These are phyloP conservation scores for Blastobotrys petasosporus DNA, from an alignment of 1,139 yeast species.

Conservation along the genomic window DNA sequence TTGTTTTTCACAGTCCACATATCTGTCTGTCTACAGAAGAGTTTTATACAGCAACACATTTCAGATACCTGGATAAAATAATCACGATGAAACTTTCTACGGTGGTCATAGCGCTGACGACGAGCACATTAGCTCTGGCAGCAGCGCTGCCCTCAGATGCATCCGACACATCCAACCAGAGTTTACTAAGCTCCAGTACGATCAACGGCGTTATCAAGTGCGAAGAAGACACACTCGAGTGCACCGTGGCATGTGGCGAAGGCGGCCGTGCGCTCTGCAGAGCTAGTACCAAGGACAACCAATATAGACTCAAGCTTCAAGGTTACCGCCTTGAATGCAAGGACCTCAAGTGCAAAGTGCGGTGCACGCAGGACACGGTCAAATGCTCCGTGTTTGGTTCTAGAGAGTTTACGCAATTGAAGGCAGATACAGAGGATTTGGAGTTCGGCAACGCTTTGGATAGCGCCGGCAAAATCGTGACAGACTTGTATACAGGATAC, in stretches of 20 bases:
- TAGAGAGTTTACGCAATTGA: neutral
- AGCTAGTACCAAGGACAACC: slow-evolving; percentile 4
- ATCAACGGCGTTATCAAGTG: slow-evolving; percentile 6
- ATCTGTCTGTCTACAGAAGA: too few relatives aligned
- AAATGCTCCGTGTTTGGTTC: slow-evolving; percentile 1
- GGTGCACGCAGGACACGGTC: slow-evolving; percentile 3
- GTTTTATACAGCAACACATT: too few relatives aligned
- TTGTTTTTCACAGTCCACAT: too few relatives aligned
- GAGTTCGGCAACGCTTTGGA: slow-evolving; percentile 9
- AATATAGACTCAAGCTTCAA: slow-evolving; percentile 8
- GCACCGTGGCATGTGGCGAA: slow-evolving; percentile 6
- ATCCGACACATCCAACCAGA: too few relatives aligned
- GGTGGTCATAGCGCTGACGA: too few relatives aligned
- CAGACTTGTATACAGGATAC: slow-evolving; percentile 7
- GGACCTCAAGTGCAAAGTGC: slow-evolving; percentile 2
- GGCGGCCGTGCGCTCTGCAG: neutral
- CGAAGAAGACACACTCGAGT: slow-evolving; percentile 2
- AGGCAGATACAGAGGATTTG: slow-evolving; percentile 2
- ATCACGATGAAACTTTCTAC: too few relatives aligned
- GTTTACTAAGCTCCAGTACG: too few relatives aligned
- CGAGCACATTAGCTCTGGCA: too few relatives aligned
- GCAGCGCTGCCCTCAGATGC: too few relatives aligned
- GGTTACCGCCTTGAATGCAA: slow-evolving; percentile 2
- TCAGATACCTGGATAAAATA: too few relatives aligned
- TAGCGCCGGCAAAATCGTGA: slow-evolving; percentile 4